These are phyloP conservation scores for Leccinum huronense DNA, from an alignment of 1,284 basidiomycete genomes.

Conservation along the genomic window DNA sequence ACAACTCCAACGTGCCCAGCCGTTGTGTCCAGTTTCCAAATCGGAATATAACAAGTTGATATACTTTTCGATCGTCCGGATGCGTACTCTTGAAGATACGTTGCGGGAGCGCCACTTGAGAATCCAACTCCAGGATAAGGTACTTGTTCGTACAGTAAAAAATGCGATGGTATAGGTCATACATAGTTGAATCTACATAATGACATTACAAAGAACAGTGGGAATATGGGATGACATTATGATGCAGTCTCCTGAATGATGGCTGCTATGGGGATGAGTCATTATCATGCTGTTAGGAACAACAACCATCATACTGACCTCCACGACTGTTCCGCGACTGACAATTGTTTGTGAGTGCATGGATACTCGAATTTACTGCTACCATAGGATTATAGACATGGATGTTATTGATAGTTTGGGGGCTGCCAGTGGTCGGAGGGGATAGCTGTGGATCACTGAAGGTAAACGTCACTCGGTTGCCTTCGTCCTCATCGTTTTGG, in stretches of 20 bases:
- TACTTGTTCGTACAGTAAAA: too few species aligned
- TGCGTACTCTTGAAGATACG: too few species aligned
- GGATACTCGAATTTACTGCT: constrained; percentile 5
- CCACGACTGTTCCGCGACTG: constrained; percentile 4
- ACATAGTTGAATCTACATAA: background rate
- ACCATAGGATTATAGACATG: constrained; percentile 6
- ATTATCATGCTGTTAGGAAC: background rate
- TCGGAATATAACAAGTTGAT: too few species aligned
- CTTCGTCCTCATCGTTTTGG: constrained; percentile 2
- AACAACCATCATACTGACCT: constrained; percentile 6
- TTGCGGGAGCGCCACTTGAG: too few species aligned
- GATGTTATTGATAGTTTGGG: constrained; percentile 1
- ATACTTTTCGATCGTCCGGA: too few species aligned
- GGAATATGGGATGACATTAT: constrained; percentile 3
- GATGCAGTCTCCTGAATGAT: background rate
- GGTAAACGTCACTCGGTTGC: background rate
- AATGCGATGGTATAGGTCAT: too few species aligned
- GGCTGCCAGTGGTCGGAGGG: constrained; percentile 8
- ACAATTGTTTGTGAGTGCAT: background rate
- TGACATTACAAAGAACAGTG: background rate
- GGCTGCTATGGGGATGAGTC: constrained; percentile 12
- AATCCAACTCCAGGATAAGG: too few species aligned
- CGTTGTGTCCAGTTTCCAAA: too few species aligned
- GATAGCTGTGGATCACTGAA: background rate
- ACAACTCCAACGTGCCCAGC: too few species aligned